Evolutionary conservation across 495 filamentous ascomycete species (phyloP), one percentile per base, ranked within the genome.

Genomic region (Aspergillus funiculosus): DNA sequence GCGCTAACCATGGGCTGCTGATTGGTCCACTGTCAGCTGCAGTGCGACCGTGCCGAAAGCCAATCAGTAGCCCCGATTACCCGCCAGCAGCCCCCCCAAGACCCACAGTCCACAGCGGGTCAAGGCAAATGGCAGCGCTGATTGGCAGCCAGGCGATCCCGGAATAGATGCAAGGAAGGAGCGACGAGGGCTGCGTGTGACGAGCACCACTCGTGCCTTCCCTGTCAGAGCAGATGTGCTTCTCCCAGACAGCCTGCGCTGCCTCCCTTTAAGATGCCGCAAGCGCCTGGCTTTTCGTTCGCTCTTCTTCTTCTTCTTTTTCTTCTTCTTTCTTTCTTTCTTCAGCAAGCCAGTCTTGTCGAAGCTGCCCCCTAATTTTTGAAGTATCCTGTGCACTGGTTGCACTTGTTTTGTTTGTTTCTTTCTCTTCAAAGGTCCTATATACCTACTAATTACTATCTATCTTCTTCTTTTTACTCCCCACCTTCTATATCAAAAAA

Each of bases 341-440:
- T 76, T 73, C 78, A 82, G 83, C 84, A 86, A 86, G 83, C 38
- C 41, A 39, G 74, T 69, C 80, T 80, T 81, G 79, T 77, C 66
- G 68, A 75, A 82, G 75, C 75, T 85, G 68, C 59, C 57, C 41
- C 50, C n/a, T n/a, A n/a, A n/a, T 54, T 51, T 71, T 73, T 61
- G 68, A 72, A 62, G 69, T 69, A 66, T 67, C 59, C 66, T 65
- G 57, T 63, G 62, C 62, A 68, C 69, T 71, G 64, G 64, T 64
- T 76, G 60, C 71, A 69, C 62, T 66, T 61, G 58, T 61, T 62
- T 66, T 60, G 62, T 60, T 69, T 64, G 49, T 63, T 62, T 31
- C 68, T 53, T 58, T 60, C 64, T 64, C n/a, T n/a, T n/a, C n/a
- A n/a, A n/a, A n/a, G n/a, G n/a, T n/a, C 71, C 76, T 75, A 73